Evolutionary conservation across 495 filamentous ascomycete genomes (phyloP), one percentile per base, ranked within the genome.

Genomic region (Penicillium argentinense): DNA sequence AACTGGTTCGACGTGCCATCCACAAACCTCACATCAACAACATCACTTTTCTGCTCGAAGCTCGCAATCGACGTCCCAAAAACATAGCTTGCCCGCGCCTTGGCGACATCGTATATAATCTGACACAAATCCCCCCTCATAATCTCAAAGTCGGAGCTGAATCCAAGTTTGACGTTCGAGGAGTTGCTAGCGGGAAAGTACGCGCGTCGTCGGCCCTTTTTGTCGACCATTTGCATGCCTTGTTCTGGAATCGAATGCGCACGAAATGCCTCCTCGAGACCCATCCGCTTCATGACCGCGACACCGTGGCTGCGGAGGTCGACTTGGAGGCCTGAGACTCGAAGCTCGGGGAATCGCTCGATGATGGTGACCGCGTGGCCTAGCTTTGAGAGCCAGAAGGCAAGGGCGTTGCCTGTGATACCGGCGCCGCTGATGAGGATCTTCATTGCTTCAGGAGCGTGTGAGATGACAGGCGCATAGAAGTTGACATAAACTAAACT

Each of bases 401-500:
- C 69, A n/a, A 75, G 59, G 2, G 64, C 55, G 9, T 54, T 56
- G 7, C 71, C 71, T 8, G 63, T 45, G 26, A 69, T 60, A 5
- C 72, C 64, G 12, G 62, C 77, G 33, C 78, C 77, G 30, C 54
- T 57, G 48, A 82, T 74, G 38, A 82, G 66, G 48, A 82, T 54
- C 42, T 64, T 69, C 9, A 70, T 41, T 25, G 70, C n/a, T n/a
- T n/a, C n/a, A n/a, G n/a, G n/a, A n/a, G n/a, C n/a, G n/a, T n/a
- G n/a, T n/a, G n/a, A n/a, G n/a, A n/a, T n/a, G n/a, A n/a, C n/a
- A n/a, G n/a, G n/a, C n/a, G n/a, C n/a, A n/a, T n/a, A n/a, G n/a
- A n/a, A n/a, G n/a, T n/a, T n/a, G n/a, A n/a, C n/a, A n/a, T n/a
- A n/a, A n/a, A n/a, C n/a, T n/a, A n/a, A n/a, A n/a, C n/a, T n/a